Evolutionary conservation across 2,329 filamentous ascomycete species (phyloP).

Genomic region (Daldinia sp.): DNA sequence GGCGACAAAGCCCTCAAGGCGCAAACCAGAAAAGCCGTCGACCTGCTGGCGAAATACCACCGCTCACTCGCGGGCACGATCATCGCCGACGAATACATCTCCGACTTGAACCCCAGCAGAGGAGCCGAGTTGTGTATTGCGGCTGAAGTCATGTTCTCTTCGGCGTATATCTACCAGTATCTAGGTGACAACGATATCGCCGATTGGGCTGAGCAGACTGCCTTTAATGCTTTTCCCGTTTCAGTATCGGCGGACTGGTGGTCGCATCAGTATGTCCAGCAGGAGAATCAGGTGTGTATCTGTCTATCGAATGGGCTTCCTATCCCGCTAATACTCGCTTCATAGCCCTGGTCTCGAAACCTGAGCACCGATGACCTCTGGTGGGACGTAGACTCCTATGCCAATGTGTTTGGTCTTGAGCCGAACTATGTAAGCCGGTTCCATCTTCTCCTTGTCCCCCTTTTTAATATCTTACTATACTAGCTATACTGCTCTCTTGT

Average conservation of each 20-base stretch:
- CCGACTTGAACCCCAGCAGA: slow-evolving; percentile 45
- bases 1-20: slow-evolving; percentile 44
- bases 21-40: slow-evolving; percentile 47
- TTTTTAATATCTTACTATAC: not conserved
- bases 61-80: slow-evolving; percentile 51
- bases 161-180: slow-evolving; percentile 40
- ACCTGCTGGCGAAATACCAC: slow-evolving; percentile 49
- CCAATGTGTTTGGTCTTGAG: slow-evolving; percentile 58
- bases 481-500: not conserved
- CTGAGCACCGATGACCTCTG: slow-evolving; percentile 50
- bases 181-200: slow-evolving; percentile 49
- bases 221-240: slow-evolving; percentile 62
- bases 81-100: slow-evolving; percentile 49
- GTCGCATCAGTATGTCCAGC: slow-evolving; percentile 62
- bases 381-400: slow-evolving; percentile 54
- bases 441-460: not conserved
- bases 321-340: not conserved
- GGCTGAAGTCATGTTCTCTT: slow-evolving; percentile 39
- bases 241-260: slow-evolving; percentile 61
- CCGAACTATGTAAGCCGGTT: slow-evolving; percentile 51
- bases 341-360: slow-evolving; percentile 52
- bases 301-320: not conserved
- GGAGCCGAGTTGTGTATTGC: slow-evolving; percentile 45
- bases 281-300: slow-evolving; percentile 55
- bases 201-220: slow-evolving; percentile 57